These are phyloP conservation scores for Pneumocystis jirovecii DNA, from an alignment of 1,139 yeast genomes.

Conservation along the genomic window DNA sequence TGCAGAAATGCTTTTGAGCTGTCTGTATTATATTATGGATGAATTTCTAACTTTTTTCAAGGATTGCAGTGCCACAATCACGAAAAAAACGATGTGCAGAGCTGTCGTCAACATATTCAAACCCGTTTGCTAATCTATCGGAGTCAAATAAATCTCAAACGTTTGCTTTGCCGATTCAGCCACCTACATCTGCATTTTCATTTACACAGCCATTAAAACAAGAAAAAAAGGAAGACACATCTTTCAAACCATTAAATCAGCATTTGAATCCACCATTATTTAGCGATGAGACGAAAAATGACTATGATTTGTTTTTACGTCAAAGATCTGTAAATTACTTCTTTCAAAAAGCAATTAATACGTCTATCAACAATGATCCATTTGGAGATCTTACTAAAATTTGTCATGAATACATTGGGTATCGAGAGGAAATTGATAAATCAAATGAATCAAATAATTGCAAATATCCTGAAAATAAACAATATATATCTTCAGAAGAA, in stretches of 20 bases:
- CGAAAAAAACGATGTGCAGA: background rate
- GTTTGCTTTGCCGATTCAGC: background rate
- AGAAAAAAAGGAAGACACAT: background rate
- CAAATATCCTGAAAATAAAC: background rate
- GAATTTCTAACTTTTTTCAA: background rate
- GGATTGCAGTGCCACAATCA: background rate
- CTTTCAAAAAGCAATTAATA: slow-evolving; percentile 3
- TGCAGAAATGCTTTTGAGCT: background rate
- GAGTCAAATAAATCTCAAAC: background rate
- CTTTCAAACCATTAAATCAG: background rate
- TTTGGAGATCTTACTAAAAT: slow-evolving; percentile 3
- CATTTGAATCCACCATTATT: background rate
- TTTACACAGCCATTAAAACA: background rate
- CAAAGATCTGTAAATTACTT: slow-evolving; percentile 4
- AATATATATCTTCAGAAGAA: background rate
- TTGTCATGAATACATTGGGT: slow-evolving; percentile 2
- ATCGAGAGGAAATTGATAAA: background rate
- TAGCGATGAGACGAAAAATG: background rate
- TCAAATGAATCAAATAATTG: background rate
- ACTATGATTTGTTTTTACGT: slow-evolving; percentile 5
- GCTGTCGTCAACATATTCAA: background rate
- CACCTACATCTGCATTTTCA: background rate
- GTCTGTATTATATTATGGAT: background rate
- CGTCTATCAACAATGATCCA: slow-evolving; percentile 6
- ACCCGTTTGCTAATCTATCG: background rate